Evolutionary conservation across 2,329 filamentous ascomycete species (phyloP), one percentile per base, ranked within the genome.

Genomic region (Calonectria hawksworthii): DNA sequence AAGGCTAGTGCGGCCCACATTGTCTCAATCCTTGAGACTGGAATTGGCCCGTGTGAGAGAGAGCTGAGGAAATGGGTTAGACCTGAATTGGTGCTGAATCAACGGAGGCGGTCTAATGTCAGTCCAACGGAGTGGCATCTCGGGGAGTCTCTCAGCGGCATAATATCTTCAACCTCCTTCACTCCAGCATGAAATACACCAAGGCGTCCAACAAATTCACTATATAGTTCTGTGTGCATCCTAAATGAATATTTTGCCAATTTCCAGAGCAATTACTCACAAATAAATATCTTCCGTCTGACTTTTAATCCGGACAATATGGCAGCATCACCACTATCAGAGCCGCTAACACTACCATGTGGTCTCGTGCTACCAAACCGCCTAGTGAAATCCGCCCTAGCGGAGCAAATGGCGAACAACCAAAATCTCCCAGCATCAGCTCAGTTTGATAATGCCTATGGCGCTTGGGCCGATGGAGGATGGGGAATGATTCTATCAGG

Each of bases 321-420:
- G 77, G 16, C 72, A 28, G 68, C 72, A 13, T 23, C 77, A 21
- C 34, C 69, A 4, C 72, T 80, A 14, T 70, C 79, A 3, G 61
- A 87, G 34, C 86, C 89, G 0, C 79, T 91, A 21, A 89, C 86
- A 47, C 85, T 92, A 1, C 88, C 89, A 74, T 91, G 89, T 79
- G 91, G 91, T 1, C 84, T 93, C 32, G 86, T 85, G 0, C 80
- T 92, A 3, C 89, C 89, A 3, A 92, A 92, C 78, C 88, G 90
- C 7, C 85, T 93, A 1, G 85, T 82, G 56, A 86, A 89, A 76
- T 86, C 90, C 56, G 89, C 90, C 38, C 86, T 92, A 83, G 86
- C 88, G 6, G 88, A 91, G 75, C 76, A 76, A 6, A 81, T 88
- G 80, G 83, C 85, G 32, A 84, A 86, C 76, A 81, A 79, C 7